These are phyloP conservation scores for Discostella stelligeroides DNA, from an alignment of 108 stramenopile species.

Conservation along the genomic window DNA sequence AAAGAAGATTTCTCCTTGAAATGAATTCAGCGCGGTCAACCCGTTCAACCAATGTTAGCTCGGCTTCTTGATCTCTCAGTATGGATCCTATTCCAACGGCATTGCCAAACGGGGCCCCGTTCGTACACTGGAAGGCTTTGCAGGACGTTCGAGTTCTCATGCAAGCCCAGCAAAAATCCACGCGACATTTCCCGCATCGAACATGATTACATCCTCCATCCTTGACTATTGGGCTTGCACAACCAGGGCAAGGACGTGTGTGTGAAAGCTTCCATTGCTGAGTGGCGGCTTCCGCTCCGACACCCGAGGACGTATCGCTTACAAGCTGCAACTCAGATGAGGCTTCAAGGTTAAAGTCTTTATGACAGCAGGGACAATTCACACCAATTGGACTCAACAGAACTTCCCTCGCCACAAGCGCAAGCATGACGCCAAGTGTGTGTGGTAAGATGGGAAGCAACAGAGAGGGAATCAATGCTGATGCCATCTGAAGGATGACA, in stretches of 20 bases:
- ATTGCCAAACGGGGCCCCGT: conserved; percentile 68
- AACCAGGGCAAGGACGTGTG: conserved; percentile 45
- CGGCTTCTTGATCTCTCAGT: conserved; percentile 13
- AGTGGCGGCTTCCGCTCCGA: conserved; percentile 48
- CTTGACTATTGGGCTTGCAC: conserved; percentile 46
- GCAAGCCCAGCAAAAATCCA: conserved; percentile 73
- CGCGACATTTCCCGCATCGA: conserved; percentile 54
- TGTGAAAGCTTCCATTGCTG: conserved; percentile 52
- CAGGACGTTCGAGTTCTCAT: conserved; percentile 56
- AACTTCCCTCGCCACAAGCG: conserved; percentile 37
- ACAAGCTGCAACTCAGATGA: conserved; percentile 38
- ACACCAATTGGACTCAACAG: conserved; percentile 57
- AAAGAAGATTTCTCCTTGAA: not conserved
- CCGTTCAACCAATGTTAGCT: conserved; percentile 35
- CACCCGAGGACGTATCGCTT: conserved; percentile 9
- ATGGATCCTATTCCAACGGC: conserved; percentile 39
- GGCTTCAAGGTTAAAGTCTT: conserved; percentile 57
- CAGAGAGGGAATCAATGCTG: conserved; percentile 28
- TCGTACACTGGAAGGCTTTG: conserved; percentile 51
- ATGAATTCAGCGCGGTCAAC: conserved; percentile 27
- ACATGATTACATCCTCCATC: conserved; percentile 57
- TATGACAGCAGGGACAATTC: conserved; percentile 65
- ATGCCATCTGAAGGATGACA: conserved; percentile 28
- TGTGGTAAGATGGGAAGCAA: conserved; percentile 42
- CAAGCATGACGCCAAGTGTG: conserved; percentile 24